These are phyloP conservation scores for Fusarium newnesense DNA, from an alignment of 2,329 filamentous ascomycete species.

Conservation along the genomic window DNA sequence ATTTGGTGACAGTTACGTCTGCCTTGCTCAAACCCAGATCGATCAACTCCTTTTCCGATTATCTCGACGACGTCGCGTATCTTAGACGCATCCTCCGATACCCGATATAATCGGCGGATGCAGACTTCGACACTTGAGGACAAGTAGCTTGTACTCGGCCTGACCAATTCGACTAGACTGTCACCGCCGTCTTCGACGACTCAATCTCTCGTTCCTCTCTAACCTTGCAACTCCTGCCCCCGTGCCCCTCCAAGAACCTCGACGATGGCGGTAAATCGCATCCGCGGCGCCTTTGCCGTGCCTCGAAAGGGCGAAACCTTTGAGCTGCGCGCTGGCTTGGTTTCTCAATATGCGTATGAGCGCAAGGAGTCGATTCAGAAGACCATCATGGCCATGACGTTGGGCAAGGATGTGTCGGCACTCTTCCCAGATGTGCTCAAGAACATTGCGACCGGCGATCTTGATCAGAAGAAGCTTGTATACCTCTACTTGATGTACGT, in stretches of 20 bases:
- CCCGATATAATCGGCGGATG: constrained; percentile 30
- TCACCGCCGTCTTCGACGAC: constrained; percentile 36
- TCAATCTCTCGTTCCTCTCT: constrained; percentile 11
- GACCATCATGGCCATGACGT: constrained; percentile 99
- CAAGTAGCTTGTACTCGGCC: constrained; percentile 19
- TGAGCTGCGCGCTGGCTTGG: constrained; percentile 92
- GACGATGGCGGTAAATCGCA: constrained; percentile 93
- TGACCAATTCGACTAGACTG: constrained; percentile 25
- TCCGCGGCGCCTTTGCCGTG: constrained; percentile 90
- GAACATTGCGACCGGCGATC: constrained; percentile 93
- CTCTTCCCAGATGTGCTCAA: constrained; percentile 98
- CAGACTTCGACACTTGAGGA: constrained; percentile 27
- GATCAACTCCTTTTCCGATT: constrained; percentile 31
- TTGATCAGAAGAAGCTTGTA: constrained; percentile 99
- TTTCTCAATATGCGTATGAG: constrained; percentile 99
- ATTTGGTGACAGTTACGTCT: constrained; percentile 38
- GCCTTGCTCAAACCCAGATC: constrained; percentile 29
- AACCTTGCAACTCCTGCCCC: constrained; percentile 9
- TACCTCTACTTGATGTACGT: constrained; percentile 96
- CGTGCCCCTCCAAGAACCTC: constrained; percentile 43
- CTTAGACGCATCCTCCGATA: constrained; percentile 20
- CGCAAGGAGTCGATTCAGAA: constrained; percentile 99
- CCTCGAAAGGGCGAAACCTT: constrained; percentile 98
- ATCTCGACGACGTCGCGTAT: constrained; percentile 21
- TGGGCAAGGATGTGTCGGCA: constrained; percentile 97